Base-by-base conservation (phyloP, 2,329 filamentous ascomycete species). In the Aspergillus udagawae region DNA sequence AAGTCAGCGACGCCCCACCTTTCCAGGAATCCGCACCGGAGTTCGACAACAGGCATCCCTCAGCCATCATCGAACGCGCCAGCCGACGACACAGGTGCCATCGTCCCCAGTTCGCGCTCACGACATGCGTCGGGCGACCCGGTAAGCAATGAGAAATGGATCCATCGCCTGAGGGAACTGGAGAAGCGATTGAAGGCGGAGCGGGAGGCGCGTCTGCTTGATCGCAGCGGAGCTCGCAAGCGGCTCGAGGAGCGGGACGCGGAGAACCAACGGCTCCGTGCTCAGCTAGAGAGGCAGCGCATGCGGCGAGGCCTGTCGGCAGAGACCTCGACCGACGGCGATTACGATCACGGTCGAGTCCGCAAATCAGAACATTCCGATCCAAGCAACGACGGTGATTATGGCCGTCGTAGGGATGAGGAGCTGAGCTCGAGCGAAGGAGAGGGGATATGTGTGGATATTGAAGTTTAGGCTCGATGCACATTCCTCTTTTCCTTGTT, bases 181-280 rank as follows among this genome's bases (percentile, higher is more conserved):
- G 94, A 99, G 79, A 83, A 88, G 63, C 86, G 95, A 65, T 80
- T 99, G 20, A 96, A 96, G 73, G 87, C 90, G 49, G 94, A 99
- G 77, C 80, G 94, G 14, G 94, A 97, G 74, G 92, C 87, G 1
- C 80, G 94, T 48, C 79, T 95, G 53, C 79, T 96, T 57, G 94
- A 99, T 75, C 85, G 94, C 3, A 88, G 84, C 50, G 92, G 91
- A 25, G 93, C 93, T 28, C 80, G 90, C 54, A 89, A 92, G 76
- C 80, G 93, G 53, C 76, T 96, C 0, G 87, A 91, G 57, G 89
- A 92, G 60, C 82, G 88, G n/a, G 83, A 87, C 69, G 79, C 82
- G 54, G 88, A 92, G 76, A 91, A 91, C 68, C 83, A 87, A 63
- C 85, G 89, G 63, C 75, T 94, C 59, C 80, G 84, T 56, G 81